Base-by-base conservation (phyloP, 1,139 yeast genomes). In the Hemisphaericaspora xylofermentans region DNA sequence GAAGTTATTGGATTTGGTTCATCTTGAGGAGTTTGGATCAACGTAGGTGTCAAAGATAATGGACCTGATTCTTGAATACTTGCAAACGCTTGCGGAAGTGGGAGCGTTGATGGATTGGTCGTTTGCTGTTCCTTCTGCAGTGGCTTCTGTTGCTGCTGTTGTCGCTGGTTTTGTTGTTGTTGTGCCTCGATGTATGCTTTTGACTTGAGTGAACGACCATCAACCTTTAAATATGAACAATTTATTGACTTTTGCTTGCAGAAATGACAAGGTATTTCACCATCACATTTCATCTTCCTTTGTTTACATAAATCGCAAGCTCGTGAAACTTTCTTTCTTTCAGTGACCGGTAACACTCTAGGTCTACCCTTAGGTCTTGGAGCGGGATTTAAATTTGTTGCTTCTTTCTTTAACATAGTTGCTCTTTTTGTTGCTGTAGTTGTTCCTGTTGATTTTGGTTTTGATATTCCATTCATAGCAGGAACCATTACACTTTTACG, bases 241-340 rank as follows among this genome's bases (percentile, higher is more conserved):
- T 45, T 49, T n/a, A 53, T 44, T 7, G 51, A 50, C 47, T 56
- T 57, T 46, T 50, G 53, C 25, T 46, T 42, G 45, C 67, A 63
- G 30, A 53, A 47, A 15, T 44, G 53, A 47, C 67, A 63, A 2
- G 67, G 67, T 6, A 51, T 45, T 18, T 49, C 50, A 8, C 67
- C 67, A 34, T 54, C 54, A 43, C 67, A 63, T 46, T 63, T 68
- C 43, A 62, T 64, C 46, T 68, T 68, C 31, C 71, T 50, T 42
- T 60, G 59, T 49, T 67, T 68, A 47, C 75, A 68, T 29, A 53
- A 52, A 45, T 66, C 71, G 49, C 75, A 68, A 27, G 75, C 75
- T 19, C 64, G 56, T 1, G 71, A 64, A 10, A 65, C 67, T 42
- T 62, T 63, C 33, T 60, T 60, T 33, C 66, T 35, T 30, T 49